A percentile compares a stretch with the other conserved stretches of the same genome.
These are phyloP conservation scores for Tetrahymena malaccensis DNA, from an alignment of 73 alveolate species.

Conservation along the genomic window DNA sequence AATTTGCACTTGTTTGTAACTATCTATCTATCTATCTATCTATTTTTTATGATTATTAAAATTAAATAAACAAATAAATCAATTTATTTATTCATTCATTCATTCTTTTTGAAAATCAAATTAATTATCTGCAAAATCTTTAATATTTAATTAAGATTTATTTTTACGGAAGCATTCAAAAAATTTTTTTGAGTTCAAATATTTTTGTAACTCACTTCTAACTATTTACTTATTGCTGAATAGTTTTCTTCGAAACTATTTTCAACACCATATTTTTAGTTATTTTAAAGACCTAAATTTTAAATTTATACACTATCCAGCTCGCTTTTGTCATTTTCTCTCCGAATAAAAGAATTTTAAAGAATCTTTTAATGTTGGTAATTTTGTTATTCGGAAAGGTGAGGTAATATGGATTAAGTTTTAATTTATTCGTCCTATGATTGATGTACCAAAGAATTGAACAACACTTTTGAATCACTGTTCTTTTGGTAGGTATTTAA, in stretches of 20 bases:
- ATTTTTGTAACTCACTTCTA: not conserved
- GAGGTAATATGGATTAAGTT: not conserved
- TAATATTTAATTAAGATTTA: too few species aligned
- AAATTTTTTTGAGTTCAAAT: not conserved
- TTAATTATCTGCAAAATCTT: too few species aligned
- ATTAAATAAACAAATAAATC: too few species aligned
- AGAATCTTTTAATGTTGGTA: not conserved
- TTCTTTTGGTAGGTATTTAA: not conserved
- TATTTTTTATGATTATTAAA: too few species aligned
- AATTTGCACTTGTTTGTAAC: too few species aligned
- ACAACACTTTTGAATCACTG: not conserved
- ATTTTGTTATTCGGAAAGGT: not conserved
- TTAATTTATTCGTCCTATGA: not conserved
- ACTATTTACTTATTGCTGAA: not conserved
- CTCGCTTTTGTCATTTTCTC: not conserved
- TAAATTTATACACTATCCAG: not conserved
- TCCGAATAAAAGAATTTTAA: not conserved
- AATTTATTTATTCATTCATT: too few species aligned
- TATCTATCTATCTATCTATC: too few species aligned
- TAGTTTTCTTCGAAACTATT: not conserved
- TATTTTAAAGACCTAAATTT: not conserved
- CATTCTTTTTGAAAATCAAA: too few species aligned
- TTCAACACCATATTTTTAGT: not conserved
- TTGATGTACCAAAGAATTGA: not conserved
- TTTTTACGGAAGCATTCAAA: too few species aligned